These are phyloP conservation scores for Cercospora brassicicola DNA, from an alignment of 2,329 filamentous ascomycete species.

Conservation along the genomic window DNA sequence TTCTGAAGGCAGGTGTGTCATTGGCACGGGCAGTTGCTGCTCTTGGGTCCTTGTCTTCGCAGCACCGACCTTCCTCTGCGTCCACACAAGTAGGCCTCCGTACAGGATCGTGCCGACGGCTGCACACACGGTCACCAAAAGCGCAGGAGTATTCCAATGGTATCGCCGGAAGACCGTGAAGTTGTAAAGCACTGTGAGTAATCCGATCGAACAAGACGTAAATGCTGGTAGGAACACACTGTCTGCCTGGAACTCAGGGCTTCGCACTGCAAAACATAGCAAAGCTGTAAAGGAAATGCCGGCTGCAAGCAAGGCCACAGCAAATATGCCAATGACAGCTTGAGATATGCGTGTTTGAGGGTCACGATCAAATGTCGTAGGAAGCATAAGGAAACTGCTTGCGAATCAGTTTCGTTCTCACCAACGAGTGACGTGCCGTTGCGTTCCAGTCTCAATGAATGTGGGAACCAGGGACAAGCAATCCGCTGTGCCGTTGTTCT, in stretches of 20 bases:
- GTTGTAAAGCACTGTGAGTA: constrained; percentile 52
- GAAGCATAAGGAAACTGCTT: constrained; percentile 51
- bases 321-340: constrained; percentile 47
- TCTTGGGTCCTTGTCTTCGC: constrained; percentile 22
- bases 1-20: constrained; percentile 17
- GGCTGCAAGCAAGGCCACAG: constrained; percentile 49
- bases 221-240: constrained; percentile 49
- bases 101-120: constrained; percentile 47
- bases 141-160: constrained; percentile 47
- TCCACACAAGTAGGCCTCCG: constrained; percentile 44
- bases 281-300: constrained; percentile 53
- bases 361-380: constrained; percentile 48
- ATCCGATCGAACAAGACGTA: constrained; percentile 48
- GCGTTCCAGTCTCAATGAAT: background rate
- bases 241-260: constrained; percentile 50
- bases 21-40: constrained; percentile 16
- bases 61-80: constrained; percentile 44
- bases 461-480: background rate
- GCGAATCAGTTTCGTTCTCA: constrained; percentile 19
- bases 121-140: constrained; percentile 45
- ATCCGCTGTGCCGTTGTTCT: background rate
- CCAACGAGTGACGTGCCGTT: background rate
- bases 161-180: constrained; percentile 47
- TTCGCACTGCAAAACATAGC: constrained; percentile 50
- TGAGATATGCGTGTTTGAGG: constrained; percentile 43